Conservation (phyloP, 2,329 filamentous ascomycete genomes). For the Diaporthe batatas region DNA sequence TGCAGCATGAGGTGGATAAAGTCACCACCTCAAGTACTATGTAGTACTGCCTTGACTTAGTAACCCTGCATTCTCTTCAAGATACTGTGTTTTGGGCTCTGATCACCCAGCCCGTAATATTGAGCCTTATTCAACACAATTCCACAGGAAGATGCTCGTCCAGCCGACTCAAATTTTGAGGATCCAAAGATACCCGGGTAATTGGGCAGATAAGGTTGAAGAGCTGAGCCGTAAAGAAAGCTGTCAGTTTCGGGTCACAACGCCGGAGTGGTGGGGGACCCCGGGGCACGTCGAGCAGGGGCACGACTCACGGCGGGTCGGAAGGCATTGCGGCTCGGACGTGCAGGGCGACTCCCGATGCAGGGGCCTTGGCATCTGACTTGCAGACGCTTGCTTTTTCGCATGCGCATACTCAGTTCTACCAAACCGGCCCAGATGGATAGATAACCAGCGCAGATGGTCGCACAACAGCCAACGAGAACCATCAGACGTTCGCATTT, state of each 20-base stretch:
- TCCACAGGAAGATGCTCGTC: not conserved
- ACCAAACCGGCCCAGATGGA: too few relatives aligned
- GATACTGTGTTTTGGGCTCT: not conserved
- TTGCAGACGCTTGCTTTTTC: conserved; percentile 9
- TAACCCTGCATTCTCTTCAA: too few relatives aligned
- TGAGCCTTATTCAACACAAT: not conserved
- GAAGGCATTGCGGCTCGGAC: conserved; percentile 31
- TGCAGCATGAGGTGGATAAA: too few relatives aligned
- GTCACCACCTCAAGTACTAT: too few relatives aligned
- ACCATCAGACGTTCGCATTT: conserved; percentile 35
- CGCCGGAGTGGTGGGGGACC: not conserved
- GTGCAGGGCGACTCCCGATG: conserved; percentile 35
- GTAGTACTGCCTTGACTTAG: too few relatives aligned
- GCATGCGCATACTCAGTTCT: not conserved
- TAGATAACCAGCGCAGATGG: conserved; percentile 35
- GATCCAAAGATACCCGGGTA: not conserved
- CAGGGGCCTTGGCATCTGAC: not conserved
- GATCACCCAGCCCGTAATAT: not conserved
- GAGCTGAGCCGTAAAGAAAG: too few relatives aligned
- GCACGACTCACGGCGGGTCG: not conserved
- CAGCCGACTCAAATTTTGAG: not conserved
- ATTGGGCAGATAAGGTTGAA: not conserved
- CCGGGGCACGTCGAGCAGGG: not conserved
- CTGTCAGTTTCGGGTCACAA: not conserved
- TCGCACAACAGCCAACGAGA: conserved; percentile 27